Conservation (phyloP, 129 eudicot species). For the Flaveria sonorensis region DNA sequence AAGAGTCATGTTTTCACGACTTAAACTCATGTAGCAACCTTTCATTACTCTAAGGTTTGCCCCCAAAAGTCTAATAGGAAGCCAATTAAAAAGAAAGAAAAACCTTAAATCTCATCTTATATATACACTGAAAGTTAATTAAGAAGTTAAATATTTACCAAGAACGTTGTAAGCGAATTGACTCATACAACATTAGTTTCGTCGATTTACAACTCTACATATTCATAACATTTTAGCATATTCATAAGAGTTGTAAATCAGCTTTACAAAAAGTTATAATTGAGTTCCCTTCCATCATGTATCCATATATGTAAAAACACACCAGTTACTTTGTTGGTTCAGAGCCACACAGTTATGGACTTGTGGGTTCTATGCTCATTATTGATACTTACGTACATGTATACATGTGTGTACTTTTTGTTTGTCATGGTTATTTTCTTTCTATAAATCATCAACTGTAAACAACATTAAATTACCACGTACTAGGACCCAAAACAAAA, state of each 20-base stretch:
- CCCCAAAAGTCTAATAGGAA: too few relatives aligned
- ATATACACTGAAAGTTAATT: neutral
- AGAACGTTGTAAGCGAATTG: neutral
- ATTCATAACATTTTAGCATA: neutral
- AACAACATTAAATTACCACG: neutral
- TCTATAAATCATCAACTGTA: neutral
- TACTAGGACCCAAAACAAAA: neutral
- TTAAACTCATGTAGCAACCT: too few relatives aligned
- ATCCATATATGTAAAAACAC: neutral
- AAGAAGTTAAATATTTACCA: neutral
- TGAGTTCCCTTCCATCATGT: neutral
- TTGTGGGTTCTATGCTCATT: slow-evolving; percentile 15
- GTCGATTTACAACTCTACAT: neutral
- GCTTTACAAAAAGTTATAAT: neutral
- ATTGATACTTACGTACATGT: neutral
- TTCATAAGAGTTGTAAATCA: neutral
- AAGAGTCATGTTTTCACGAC: too few relatives aligned
- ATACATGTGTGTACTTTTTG: neutral
- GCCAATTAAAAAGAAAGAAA: neutral
- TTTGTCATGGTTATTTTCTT: slow-evolving; percentile 4
- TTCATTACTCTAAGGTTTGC: too few relatives aligned
- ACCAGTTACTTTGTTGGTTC: neutral
- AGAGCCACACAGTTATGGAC: neutral
- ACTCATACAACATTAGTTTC: neutral
- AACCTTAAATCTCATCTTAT: slow-evolving; percentile 18